Evolutionary conservation across 768 basidiomycete genomes (phyloP).

Genomic region (Rhodocollybia butyracea): DNA sequence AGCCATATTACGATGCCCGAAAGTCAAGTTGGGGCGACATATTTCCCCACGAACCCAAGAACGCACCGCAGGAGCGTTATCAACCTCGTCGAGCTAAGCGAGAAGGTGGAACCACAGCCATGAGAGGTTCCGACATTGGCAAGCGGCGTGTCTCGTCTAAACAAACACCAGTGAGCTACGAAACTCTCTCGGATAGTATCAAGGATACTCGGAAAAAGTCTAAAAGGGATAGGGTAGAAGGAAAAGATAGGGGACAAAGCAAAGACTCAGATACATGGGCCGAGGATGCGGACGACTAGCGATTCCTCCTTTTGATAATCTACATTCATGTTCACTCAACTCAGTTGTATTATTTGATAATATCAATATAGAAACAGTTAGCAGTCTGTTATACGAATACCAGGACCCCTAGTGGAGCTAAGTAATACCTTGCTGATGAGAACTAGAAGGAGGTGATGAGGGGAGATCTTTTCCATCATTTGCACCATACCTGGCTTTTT

Average conservation of each 20-base stretch:
- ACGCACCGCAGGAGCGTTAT: conserved; percentile 62
- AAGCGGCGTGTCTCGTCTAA: conserved; percentile 38
- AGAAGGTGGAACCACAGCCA: conserved; percentile 19
- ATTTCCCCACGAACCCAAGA: conserved; percentile 89
- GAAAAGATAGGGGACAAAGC: too few relatives aligned
- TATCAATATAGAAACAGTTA: conserved; percentile 29
- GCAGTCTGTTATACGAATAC: conserved; percentile 80
- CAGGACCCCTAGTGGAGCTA: conserved; percentile 85
- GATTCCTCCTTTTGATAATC: too few relatives aligned
- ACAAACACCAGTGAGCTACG: conserved; percentile 32
- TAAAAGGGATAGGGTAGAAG: conserved; percentile 21
- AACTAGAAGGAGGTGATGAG: conserved; percentile 47
- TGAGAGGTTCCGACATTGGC: conserved; percentile 51
- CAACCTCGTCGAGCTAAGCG: conserved; percentile 33
- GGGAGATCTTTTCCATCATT: neutral
- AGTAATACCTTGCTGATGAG: conserved; percentile 79
- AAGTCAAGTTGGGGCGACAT: conserved; percentile 94
- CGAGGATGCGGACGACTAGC: too few relatives aligned
- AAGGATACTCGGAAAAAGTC: conserved; percentile 34
- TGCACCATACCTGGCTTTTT: conserved; percentile 2
- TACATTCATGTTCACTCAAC: too few relatives aligned
- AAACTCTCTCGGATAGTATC: conserved; percentile 33
- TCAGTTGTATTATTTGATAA: conserved; percentile 9
- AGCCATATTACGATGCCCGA: conserved; percentile 90
- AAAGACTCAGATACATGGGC: too few relatives aligned